Evolutionary conservation across 768 basidiomycete genomes (phyloP).

Genomic region (Tremella fuciformis): DNA sequence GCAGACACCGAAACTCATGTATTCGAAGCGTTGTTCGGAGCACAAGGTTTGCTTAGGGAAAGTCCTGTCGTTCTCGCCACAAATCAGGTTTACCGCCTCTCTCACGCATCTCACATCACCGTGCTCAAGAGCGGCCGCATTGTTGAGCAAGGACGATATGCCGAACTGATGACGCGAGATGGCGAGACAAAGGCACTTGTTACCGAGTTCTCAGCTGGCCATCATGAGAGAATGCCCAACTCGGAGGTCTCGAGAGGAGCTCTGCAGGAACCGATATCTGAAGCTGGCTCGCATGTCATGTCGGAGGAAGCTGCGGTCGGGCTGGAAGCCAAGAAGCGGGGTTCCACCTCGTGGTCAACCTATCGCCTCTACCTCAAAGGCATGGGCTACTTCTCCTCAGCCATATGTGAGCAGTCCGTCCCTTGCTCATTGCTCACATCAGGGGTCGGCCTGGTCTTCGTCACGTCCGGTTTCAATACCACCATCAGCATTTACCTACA

Average conservation of each 20-base stretch:
- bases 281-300: not conserved
- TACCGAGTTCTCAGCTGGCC: slow-evolving; percentile 6
- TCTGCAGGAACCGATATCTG: not conserved
- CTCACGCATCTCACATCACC: slow-evolving; percentile 20
- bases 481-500: slow-evolving; percentile 21
- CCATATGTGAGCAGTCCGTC: not conserved
- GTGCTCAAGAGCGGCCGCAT: slow-evolving; percentile 17
- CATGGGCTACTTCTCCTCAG: slow-evolving; percentile 14
- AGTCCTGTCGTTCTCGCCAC: slow-evolving; percentile 28
- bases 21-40: slow-evolving; percentile 27
- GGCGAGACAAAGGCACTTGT: slow-evolving; percentile 8
- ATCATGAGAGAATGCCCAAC: slow-evolving; percentile 5
- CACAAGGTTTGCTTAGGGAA: slow-evolving; percentile 16
- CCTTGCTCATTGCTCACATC: not conserved
- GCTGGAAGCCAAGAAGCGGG: slow-evolving; percentile 1
- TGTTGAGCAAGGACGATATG: slow-evolving; percentile 23
- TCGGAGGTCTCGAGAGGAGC: not conserved
- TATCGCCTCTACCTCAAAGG: slow-evolving; percentile 18
- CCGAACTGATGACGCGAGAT: slow-evolving; percentile 7
- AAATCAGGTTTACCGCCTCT: slow-evolving; percentile 30
- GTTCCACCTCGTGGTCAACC: slow-evolving; percentile 19
- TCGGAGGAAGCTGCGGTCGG: not conserved
- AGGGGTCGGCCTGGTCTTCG: slow-evolving; percentile 12
- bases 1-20: slow-evolving; percentile 30
- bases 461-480: slow-evolving; percentile 8